Evolutionary conservation across 1,139 yeast species (phyloP).

Genomic region (Protomyces lactucae-debilis): DNA sequence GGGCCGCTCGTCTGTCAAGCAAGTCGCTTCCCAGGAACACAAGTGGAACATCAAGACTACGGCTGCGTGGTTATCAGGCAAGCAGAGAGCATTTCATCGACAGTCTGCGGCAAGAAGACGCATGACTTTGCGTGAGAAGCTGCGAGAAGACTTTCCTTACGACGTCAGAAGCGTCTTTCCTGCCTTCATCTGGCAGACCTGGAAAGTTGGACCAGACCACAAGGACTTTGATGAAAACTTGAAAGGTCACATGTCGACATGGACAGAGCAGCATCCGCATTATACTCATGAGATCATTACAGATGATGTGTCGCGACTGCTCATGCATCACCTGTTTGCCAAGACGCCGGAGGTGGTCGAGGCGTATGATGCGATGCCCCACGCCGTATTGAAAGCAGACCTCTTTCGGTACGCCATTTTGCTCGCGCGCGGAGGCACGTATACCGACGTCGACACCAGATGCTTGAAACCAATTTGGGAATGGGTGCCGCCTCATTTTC

Average conservation of each 20-base stretch:
- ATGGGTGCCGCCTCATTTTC: slow-evolving; percentile 52
- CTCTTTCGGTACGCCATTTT: slow-evolving; percentile 82
- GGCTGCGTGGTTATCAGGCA: background rate
- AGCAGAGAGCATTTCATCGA: background rate
- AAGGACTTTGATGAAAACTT: slow-evolving; percentile 10
- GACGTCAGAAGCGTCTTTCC: slow-evolving; percentile 50
- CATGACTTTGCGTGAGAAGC: background rate
- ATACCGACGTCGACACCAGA: slow-evolving; percentile 81
- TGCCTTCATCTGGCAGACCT: slow-evolving; percentile 87
- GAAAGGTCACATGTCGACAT: slow-evolving; percentile 17
- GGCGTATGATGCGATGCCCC: slow-evolving; percentile 79
- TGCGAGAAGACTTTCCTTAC: slow-evolving; percentile 6
- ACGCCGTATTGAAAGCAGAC: slow-evolving; percentile 76
- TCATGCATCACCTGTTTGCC: slow-evolving; percentile 38
- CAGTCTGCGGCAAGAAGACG: background rate
- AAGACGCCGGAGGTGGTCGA: slow-evolving; percentile 92
- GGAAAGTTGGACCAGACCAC: slow-evolving; percentile 59
- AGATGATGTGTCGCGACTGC: slow-evolving; percentile 21
- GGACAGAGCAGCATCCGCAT: slow-evolving; percentile 28
- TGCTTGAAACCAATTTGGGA: slow-evolving; percentile 54
- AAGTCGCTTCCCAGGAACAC: too few relatives aligned
- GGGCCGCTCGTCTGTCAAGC: too few relatives aligned
- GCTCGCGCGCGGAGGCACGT: slow-evolving; percentile 87
- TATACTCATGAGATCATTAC: slow-evolving; percentile 27
- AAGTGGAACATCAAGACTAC: too few relatives aligned